Percentiles rank a stretch among this genome's conserved stretches.
phyloP scores from a whole-genome alignment of 1,284 basidiomycete species.

The Bjerkandera adusta region DNA sequence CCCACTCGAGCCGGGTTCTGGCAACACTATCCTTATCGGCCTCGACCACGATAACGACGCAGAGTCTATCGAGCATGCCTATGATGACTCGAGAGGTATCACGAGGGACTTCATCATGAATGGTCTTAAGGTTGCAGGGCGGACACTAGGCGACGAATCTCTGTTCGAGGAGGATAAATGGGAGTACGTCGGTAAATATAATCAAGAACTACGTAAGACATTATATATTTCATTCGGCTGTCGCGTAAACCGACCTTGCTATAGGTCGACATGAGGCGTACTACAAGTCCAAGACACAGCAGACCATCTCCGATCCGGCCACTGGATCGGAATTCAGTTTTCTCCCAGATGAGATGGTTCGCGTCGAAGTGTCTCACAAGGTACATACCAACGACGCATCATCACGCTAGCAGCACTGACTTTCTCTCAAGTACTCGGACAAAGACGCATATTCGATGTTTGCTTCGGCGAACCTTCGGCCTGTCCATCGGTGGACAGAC shows the following conservation, averaged over 20 bases:
- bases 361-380: conserved; percentile 90
- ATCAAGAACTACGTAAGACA: conserved; percentile 62
- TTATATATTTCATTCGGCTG: not conserved
- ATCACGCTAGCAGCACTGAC: not conserved
- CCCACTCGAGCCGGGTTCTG: conserved; percentile 71
- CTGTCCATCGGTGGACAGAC: conserved; percentile 87
- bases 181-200: conserved; percentile 84
- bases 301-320: conserved; percentile 58
- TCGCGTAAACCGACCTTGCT: not conserved
- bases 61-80: conserved; percentile 71
- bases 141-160: conserved; percentile 56
- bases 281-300: conserved; percentile 67
- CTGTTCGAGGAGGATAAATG: conserved; percentile 71
- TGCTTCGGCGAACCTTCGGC: conserved; percentile 74
- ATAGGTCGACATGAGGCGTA: conserved; percentile 87
- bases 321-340: conserved; percentile 49
- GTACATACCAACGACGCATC: conserved; percentile 46
- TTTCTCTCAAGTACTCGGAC: conserved; percentile 70
- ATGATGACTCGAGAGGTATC: conserved; percentile 79
- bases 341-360: conserved; percentile 71
- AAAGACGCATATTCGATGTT: conserved; percentile 76
- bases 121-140: conserved; percentile 69
- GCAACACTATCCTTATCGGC: conserved; percentile 77
- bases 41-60: conserved; percentile 82
- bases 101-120: conserved; percentile 91